These are phyloP conservation scores for Paramecium caudatum DNA, from an alignment of 73 alveolate genomes.

Conservation along the genomic window DNA sequence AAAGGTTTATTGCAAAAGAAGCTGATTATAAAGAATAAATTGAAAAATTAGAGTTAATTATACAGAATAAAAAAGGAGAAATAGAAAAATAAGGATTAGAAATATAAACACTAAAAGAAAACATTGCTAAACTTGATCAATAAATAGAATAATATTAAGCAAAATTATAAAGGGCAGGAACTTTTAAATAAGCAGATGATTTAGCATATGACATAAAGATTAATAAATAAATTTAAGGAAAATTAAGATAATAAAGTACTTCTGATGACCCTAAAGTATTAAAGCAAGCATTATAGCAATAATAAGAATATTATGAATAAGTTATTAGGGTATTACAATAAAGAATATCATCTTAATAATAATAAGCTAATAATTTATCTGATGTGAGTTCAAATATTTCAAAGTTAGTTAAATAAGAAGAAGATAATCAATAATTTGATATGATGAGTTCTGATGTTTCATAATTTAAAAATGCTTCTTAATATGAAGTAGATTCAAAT, in stretches of 20 bases:
- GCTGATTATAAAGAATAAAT: not conserved
- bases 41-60: not conserved
- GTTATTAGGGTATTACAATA: too few relatives aligned
- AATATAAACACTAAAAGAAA: not conserved
- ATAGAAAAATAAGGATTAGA: not conserved
- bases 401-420: not conserved
- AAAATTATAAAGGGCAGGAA: slow-evolving; percentile 19
- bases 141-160: slow-evolving; percentile 1
- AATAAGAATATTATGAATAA: not conserved
- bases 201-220: not conserved
- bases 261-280: slow-evolving; percentile 14
- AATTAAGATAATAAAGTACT: not conserved
- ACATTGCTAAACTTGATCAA: not conserved
- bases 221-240: not conserved
- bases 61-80: not conserved
- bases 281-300: not conserved
- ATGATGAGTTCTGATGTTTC: slow-evolving; percentile 43
- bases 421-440: slow-evolving; percentile 15
- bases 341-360: too few relatives aligned
- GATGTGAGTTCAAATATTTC: slow-evolving; percentile 21
- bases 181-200: not conserved
- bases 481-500: slow-evolving; percentile 12
- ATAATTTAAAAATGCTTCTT: not conserved
- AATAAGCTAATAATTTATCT: not conserved
- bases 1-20: not conserved